These are phyloP conservation scores for Gossypium schwendimanii DNA, from an alignment of 441 rosid species.

Conservation along the genomic window DNA sequence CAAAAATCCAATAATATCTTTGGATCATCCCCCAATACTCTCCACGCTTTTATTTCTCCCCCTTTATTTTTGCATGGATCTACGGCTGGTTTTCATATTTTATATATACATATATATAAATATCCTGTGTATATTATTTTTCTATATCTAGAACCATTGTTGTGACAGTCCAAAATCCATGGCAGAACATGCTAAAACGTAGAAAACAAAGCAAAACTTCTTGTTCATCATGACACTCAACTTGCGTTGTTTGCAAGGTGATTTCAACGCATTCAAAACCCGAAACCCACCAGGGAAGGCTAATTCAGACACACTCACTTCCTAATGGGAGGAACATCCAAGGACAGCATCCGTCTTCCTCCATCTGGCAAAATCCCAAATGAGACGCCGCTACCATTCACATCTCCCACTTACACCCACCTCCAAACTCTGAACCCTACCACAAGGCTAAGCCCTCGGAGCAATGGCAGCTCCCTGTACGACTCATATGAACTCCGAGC, in stretches of 20 bases:
- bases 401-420: not conserved
- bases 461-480: conserved; percentile 36
- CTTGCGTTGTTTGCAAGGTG: conserved; percentile 1
- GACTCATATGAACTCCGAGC: conserved; percentile 41
- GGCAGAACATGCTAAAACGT: conserved; percentile 18
- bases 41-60: not conserved
- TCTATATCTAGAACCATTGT: not conserved
- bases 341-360: conserved; percentile 3
- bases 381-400: not conserved
- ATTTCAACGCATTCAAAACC: not conserved
- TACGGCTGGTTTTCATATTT: not conserved
- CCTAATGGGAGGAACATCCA: conserved; percentile 16
- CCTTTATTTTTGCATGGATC: not conserved
- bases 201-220: conserved; percentile 21
- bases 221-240: conserved; percentile 3
- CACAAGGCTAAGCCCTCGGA: conserved; percentile 20
- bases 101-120: not conserved
- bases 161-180: not conserved
- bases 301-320: not conserved
- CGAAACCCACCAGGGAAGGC: not conserved
- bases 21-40: not conserved
- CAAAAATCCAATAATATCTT: not conserved
- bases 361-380: not conserved
- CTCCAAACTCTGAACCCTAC: conserved; percentile 12
- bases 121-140: not conserved